These are phyloP conservation scores for Butyriboletus appendiculatus DNA, from an alignment of 1,284 basidiomycete species.

Conservation along the genomic window DNA sequence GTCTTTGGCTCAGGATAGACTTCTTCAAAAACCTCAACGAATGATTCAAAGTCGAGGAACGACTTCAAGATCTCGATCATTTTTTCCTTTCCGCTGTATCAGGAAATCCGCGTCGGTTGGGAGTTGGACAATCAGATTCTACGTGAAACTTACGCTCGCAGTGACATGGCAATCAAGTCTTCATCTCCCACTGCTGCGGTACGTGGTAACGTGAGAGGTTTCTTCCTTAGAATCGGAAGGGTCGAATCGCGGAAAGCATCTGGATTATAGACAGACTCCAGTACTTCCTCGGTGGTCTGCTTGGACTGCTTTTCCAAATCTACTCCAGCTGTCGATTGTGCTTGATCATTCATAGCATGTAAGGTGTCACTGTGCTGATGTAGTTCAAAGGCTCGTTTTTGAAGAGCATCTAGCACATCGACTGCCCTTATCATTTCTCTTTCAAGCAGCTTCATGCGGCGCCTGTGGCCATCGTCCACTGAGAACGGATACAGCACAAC, in stretches of 20 bases:
- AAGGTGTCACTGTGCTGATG: constrained; percentile 2
- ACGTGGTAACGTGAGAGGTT: too few relatives aligned
- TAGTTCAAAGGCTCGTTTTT: constrained; percentile 24
- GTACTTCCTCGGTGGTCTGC: constrained; percentile 13
- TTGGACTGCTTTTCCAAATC: background rate
- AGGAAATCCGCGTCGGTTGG: background rate
- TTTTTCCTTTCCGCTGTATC: constrained; percentile 11
- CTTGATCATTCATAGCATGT: background rate
- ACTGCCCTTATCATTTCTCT: constrained; percentile 30
- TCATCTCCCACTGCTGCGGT: constrained; percentile 11
- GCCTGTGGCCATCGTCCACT: constrained; percentile 35
- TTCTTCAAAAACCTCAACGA: background rate
- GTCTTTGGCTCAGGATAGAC: background rate
- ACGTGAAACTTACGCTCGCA: constrained; percentile 19
- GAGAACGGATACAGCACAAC: background rate
- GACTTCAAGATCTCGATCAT: background rate
- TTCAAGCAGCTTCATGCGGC: constrained; percentile 30
- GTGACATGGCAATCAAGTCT: constrained; percentile 28
- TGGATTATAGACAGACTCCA: constrained; percentile 9
- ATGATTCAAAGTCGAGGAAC: constrained; percentile 4
- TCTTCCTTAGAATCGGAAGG: background rate
- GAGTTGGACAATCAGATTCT: background rate
- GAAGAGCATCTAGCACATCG: constrained; percentile 24
- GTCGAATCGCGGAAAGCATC: background rate
- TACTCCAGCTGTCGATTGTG: background rate